Base-by-base conservation (phyloP, 495 filamentous ascomycete species). In the Penicillium herquei region DNA sequence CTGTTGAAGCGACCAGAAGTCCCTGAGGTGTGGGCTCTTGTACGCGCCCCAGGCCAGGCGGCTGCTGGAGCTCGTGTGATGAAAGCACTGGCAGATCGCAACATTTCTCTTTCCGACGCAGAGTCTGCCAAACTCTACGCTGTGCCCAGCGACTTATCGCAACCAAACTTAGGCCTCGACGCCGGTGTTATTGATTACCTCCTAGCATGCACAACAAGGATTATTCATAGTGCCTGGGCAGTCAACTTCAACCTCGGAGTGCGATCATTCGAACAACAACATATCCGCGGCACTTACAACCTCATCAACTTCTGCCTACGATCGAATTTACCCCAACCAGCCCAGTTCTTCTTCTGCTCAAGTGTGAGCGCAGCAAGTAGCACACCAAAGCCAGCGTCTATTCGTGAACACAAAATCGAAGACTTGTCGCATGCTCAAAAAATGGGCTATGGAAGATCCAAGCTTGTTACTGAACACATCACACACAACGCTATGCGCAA, bases 191-290 rank as follows among this genome's bases (percentile, higher is more conserved):
- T 83, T 37, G 54, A 69, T 0, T 51, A 72, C 1, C 64, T 88
- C 0, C 71, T 69, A 0, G 62, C 65, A 1, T 70, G 71, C 16
- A 64, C 71, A 1, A 84, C 80, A 0, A 62, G 73, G 0, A 70
- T 87, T 32, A 78, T 87, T 34, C 87, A 88, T 62, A 75, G 79
- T 3, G 87, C 85, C 16, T 90, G 87, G 86, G 79, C 83, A 0
- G 87, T 89, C n/a, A 89, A 90, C 65, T 90, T 90, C 72, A 86
- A 82, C 52, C 71, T 84, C 46, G 76, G 78, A n/a, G 73, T 87
- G 1, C 63, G 72, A 8, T 83, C 77, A 41, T 89, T 90, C 57
- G 79, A 77, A 18, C 68, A 71, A 33, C 78, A 84, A 26, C 82
- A 85, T 58, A 79, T 89, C 52, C 70, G 71, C 1, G 83, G 84